Percentiles rank a stretch among this genome's conserved stretches.
Conservation (phyloP, 192 early-diverging fungal species). For the Ambispora gerdemannii region DNA sequence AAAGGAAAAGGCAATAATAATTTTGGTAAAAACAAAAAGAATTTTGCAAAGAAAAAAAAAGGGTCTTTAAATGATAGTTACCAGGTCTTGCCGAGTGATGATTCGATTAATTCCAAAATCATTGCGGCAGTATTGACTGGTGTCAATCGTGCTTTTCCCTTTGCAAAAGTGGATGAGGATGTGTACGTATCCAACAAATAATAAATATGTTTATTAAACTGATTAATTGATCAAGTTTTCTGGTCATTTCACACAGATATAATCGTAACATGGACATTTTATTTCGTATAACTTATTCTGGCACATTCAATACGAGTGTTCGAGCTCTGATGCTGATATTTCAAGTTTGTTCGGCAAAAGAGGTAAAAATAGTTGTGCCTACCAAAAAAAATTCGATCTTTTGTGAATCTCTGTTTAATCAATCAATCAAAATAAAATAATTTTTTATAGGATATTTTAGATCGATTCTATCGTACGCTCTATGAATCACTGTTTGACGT, state of each 20-base stretch:
- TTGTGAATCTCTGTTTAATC: too few relatives aligned
- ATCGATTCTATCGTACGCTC: constrained; percentile 88
- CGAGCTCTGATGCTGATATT: constrained; percentile 90
- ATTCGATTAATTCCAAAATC: constrained; percentile 75
- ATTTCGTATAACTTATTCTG: constrained; percentile 85
- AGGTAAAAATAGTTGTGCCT: too few relatives aligned
- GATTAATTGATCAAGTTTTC: constrained; percentile 5
- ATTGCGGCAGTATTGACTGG: constrained; percentile 90
- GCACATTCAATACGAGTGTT: constrained; percentile 89
- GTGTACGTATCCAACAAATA: constrained; percentile 38
- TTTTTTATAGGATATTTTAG: constrained; percentile 52
- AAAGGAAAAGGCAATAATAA: too few relatives aligned
- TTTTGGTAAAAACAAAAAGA: constrained; percentile 35
- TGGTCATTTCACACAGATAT: constrained; percentile 44
- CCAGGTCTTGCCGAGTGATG: too few relatives aligned
- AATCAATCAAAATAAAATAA: too few relatives aligned
- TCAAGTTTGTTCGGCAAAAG: constrained; percentile 56
- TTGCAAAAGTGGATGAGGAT: constrained; percentile 74
- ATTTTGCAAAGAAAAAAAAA: too few relatives aligned
- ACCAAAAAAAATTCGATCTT: too few relatives aligned
- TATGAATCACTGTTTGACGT: constrained; percentile 87
- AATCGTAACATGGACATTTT: constrained; percentile 83
- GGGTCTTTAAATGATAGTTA: too few relatives aligned
- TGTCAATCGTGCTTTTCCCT: constrained; percentile 93
- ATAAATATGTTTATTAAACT: neutral